A percentile compares a stretch with the other conserved stretches of the same genome.
phyloP scores from a whole-genome alignment of 2,329 filamentous ascomycete species.

The Aspergillus caelatus region DNA sequence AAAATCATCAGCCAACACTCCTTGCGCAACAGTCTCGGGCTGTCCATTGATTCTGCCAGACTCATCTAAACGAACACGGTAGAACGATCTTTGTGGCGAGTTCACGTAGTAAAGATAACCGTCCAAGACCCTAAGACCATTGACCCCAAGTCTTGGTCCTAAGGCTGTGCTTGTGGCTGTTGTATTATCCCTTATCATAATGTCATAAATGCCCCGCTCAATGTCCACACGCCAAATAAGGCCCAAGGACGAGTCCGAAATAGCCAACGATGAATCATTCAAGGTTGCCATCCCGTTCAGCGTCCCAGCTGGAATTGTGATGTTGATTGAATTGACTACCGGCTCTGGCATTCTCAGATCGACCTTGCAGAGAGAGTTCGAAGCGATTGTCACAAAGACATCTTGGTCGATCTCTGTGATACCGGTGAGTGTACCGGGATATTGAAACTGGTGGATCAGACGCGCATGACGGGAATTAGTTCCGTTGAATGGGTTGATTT shows the following conservation, averaged over 20 bases:
- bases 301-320: background rate
- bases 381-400: background rate
- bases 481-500: background rate
- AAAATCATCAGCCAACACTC: background rate
- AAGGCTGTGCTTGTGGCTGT: background rate
- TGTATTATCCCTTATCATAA: background rate
- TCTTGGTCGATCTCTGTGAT: background rate
- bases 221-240: background rate
- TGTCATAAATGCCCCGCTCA: background rate
- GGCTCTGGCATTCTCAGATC: background rate
- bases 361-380: background rate
- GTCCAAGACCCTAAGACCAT: background rate
- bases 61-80: background rate
- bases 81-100: background rate
- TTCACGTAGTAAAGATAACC: background rate
- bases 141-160: background rate
- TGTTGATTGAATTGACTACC: too few species aligned
- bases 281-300: background rate
- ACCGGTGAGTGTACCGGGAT: background rate
- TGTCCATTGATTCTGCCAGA: background rate
- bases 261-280: background rate
- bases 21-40: background rate
- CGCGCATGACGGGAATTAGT: background rate
- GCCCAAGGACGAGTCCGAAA: background rate
- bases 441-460: background rate